phyloP scores from a whole-genome alignment of 176 grass and related monocot genomes.

The Triticum aestivum region DNA sequence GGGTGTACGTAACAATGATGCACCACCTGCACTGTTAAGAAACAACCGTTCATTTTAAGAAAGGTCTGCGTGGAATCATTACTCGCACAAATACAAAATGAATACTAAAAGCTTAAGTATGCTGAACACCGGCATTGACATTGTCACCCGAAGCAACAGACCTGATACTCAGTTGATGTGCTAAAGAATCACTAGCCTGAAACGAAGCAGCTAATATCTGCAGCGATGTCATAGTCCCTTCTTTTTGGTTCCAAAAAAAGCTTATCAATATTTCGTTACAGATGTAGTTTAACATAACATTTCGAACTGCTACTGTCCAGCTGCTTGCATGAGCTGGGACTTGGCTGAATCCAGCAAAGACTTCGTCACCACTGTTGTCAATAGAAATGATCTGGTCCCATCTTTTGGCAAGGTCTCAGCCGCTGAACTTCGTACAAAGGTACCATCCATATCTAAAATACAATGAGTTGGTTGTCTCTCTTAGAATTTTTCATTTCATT shows the following conservation, averaged over 20 bases:
- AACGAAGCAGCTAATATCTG: neutral
- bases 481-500: no score
- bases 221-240: neutral
- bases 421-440: slow-evolving; percentile 37
- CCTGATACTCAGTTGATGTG: neutral
- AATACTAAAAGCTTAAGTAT: neutral
- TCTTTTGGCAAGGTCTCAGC: slow-evolving; percentile 47
- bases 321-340: slow-evolving; percentile 76
- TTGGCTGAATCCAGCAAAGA: slow-evolving; percentile 57
- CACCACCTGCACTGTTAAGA: neutral
- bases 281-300: neutral
- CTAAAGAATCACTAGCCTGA: slow-evolving; percentile 11
- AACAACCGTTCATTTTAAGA: neutral
- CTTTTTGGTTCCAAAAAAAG: neutral
- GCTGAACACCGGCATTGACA: neutral
- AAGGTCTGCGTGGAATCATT: neutral
- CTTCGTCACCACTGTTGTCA: slow-evolving; percentile 58
- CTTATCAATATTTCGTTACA: neutral
- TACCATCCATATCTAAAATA: slow-evolving; percentile 5
- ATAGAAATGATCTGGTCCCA: slow-evolving; percentile 52
- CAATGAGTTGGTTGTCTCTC: neutral
- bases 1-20: neutral
- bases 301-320: slow-evolving; percentile 31
- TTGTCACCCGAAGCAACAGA: neutral
- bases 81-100: no score